Base-by-base conservation (phyloP, 2,329 filamentous ascomycete species). In the Akanthomyces lecanii region DNA sequence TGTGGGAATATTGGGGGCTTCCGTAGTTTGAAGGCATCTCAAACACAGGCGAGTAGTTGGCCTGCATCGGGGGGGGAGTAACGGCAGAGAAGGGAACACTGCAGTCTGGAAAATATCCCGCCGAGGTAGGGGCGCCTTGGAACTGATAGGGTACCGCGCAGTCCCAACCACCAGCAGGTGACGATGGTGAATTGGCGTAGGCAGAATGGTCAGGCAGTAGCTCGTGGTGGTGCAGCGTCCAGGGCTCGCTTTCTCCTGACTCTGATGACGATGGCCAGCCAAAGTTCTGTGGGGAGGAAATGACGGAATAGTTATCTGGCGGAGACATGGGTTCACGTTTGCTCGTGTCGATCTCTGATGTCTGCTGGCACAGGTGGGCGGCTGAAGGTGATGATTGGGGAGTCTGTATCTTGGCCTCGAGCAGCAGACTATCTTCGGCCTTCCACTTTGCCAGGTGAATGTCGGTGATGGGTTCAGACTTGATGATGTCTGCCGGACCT, bases 261-360 rank as follows among this genome's bases (percentile, higher is more conserved):
- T 60, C 57, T n/a, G 50, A 45, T 5, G 48, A 53, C n/a, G 48
- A 25, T 12, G 47, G 48, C 48, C 58, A 61, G 28, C 38, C 40
- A 54, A 54, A 53, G 36, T 18, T 45, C 21, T 45, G 48, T 18
- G 48, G 48, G 5, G 58, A 61, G 14, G 47, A 61, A 10, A 12
- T 45, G 25, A 33, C 14, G 2, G 58, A 61, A 16, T 42, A 44
- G n/a, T 44, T 54, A 12, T 62, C 52, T 14, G 42, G 53, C 11
- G 60, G 52, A 62, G 60, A 62, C 50, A 62, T 62, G 40, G 60
- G 50, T 42, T 62, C 60, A 42, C 51, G 38, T 11, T 40, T 55
- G n/a, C 40, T 47, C 3, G 42, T 16, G 14, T 52, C 50, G 14
- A 25, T 21, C 6, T 55, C 60, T 11, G 55, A 30, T 10, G 48